A percentile compares a stretch with the other conserved stretches of the same genome.
phyloP scores from a whole-genome alignment of 2,329 filamentous ascomycete genomes.

The Calonectria pseudoreteaudii region DNA sequence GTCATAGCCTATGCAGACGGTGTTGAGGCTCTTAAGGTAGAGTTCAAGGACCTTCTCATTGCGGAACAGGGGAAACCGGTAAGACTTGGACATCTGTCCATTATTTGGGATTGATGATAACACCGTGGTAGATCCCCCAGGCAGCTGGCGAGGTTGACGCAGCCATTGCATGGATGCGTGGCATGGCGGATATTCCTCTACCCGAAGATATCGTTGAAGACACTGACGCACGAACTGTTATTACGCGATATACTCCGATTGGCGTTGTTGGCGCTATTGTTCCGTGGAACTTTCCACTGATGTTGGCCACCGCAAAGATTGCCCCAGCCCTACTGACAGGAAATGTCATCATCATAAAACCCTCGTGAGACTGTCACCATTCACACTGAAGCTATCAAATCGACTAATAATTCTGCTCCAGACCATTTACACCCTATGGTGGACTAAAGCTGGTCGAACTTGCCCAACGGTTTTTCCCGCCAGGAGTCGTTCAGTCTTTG shows the following conservation, averaged over 20 bases:
- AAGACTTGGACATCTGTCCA: background rate
- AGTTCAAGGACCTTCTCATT: constrained; percentile 39
- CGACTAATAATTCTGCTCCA: background rate
- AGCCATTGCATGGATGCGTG: constrained; percentile 43
- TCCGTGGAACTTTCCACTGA: constrained; percentile 70
- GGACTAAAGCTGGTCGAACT: constrained; percentile 71
- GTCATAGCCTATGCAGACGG: constrained; percentile 42
- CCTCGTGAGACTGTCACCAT: constrained; percentile 49
- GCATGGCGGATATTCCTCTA: constrained; percentile 46
- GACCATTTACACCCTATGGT: constrained; percentile 67
- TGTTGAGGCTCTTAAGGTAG: constrained; percentile 30
- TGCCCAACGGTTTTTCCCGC: constrained; percentile 67
- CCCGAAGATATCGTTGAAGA: constrained; percentile 54
- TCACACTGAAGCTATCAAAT: accelerated
- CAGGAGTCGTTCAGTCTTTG: constrained; percentile 71
- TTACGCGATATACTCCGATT: constrained; percentile 52
- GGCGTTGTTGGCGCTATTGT: constrained; percentile 61
- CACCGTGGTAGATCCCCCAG: constrained; percentile 29
- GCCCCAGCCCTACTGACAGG: constrained; percentile 68
- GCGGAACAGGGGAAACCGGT: constrained; percentile 48
- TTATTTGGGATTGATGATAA: background rate
- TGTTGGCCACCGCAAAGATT: constrained; percentile 65
- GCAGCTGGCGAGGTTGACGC: constrained; percentile 40
- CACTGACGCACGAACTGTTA: constrained; percentile 43
- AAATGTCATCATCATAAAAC: constrained; percentile 67